Evolutionary conservation across 345 rosid genomes (phyloP).

Genomic region (Zanthoxylum bungeanum): DNA sequence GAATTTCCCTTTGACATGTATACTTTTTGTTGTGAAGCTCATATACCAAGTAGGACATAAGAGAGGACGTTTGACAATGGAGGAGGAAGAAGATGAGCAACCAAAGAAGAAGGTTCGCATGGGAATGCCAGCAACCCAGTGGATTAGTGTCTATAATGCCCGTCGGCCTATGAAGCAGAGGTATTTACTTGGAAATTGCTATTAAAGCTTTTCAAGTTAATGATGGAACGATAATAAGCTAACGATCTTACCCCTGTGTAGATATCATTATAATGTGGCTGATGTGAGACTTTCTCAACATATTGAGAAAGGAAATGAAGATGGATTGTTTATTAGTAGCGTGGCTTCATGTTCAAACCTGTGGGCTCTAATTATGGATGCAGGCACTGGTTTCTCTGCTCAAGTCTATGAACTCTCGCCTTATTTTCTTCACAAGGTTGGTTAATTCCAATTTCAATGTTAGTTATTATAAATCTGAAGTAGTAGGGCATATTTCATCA

Average conservation of each 20-base stretch:
- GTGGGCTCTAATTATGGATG: slow-evolving; percentile 99
- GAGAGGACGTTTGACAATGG: slow-evolving; percentile 86
- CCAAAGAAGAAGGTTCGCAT: slow-evolving; percentile 89
- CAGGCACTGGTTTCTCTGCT: slow-evolving; percentile 77
- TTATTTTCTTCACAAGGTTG: slow-evolving; percentile 84
- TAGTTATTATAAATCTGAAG: slow-evolving; percentile 7
- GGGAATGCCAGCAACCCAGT: slow-evolving; percentile 99
- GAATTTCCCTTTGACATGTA: slow-evolving; percentile 9
- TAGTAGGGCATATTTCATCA: not conserved
- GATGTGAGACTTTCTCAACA: slow-evolving; percentile 76
- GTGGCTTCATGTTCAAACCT: slow-evolving; percentile 88
- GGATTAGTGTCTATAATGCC: slow-evolving; percentile 97
- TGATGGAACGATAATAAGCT: slow-evolving; percentile 2
- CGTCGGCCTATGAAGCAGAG: slow-evolving; percentile 97
- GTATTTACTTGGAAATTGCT: slow-evolving; percentile 30
- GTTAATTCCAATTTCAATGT: slow-evolving; percentile 9
- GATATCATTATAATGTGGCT: slow-evolving; percentile 95
- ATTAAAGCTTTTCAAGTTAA: slow-evolving; percentile 11
- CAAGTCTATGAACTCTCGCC: slow-evolving; percentile 88
- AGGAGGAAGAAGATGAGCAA: slow-evolving; percentile 89
- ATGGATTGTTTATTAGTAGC: slow-evolving; percentile 84
- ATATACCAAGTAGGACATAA: slow-evolving; percentile 92
- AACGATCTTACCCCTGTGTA: slow-evolving; percentile 29
- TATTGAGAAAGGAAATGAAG: slow-evolving; percentile 85
- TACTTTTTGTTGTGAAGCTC: slow-evolving; percentile 54